A percentile compares a stretch with the other conserved stretches of the same genome.
These are phyloP conservation scores for Opeltia flavorubescens DNA, from an alignment of 495 filamentous ascomycete species.

Conservation along the genomic window DNA sequence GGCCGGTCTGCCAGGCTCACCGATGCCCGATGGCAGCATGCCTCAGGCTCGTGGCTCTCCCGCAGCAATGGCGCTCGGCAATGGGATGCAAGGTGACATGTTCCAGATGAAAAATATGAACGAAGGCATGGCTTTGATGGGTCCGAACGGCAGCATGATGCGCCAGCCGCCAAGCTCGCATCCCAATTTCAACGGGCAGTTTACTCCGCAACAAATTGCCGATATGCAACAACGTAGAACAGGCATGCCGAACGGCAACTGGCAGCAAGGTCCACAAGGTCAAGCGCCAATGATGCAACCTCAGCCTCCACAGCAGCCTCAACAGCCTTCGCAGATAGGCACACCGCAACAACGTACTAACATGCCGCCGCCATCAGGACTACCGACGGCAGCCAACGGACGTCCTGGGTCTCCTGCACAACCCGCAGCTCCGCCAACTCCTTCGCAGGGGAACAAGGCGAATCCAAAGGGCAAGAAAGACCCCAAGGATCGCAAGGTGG, in stretches of 20 bases:
- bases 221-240: constrained; percentile 32
- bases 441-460: constrained; percentile 61
- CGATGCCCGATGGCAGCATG: constrained; percentile 62
- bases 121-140: constrained; percentile 38
- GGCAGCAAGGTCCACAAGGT: constrained; percentile 47
- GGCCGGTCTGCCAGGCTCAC: constrained; percentile 55
- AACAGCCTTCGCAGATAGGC: constrained; percentile 49
- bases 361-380: constrained; percentile 87
- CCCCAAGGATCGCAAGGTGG: constrained; percentile 66
- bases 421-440: constrained; percentile 77
- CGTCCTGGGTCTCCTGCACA: constrained; percentile 67
- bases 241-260: constrained; percentile 39
- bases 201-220: constrained; percentile 41
- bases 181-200: constrained; percentile 52
- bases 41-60: constrained; percentile 69
- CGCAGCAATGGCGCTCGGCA: constrained; percentile 60
- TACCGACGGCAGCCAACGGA: constrained; percentile 44
- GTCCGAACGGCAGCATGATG: constrained; percentile 51
- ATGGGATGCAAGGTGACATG: constrained; percentile 53
- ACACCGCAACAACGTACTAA: constrained; percentile 57
- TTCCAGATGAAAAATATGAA: constrained; percentile 40
- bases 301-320: constrained; percentile 27
- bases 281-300: constrained; percentile 48
- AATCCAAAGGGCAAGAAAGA: constrained; percentile 74
- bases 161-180: constrained; percentile 78